A percentile compares a stretch with the other conserved stretches of the same genome.
Conservation (phyloP, 345 rosid genomes). For the Psidium guajava region DNA sequence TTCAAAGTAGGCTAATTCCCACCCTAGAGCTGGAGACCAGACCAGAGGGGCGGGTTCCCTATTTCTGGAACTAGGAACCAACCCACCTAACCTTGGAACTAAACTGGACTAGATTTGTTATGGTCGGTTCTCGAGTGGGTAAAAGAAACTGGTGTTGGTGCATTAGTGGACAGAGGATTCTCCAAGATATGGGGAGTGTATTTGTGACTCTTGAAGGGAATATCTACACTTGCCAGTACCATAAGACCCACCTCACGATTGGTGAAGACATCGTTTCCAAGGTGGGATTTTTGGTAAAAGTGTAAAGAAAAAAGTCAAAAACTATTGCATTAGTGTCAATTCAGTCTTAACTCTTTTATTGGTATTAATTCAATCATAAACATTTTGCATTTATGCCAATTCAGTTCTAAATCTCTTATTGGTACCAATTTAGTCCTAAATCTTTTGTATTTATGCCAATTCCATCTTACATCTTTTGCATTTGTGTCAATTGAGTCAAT, state of each 20-base stretch:
- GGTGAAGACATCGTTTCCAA: slow-evolving; percentile 68
- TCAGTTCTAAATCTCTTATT: too few species aligned
- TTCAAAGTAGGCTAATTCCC: too few species aligned
- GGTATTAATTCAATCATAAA: too few species aligned
- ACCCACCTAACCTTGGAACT: background rate
- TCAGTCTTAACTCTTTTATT: too few species aligned
- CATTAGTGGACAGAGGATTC: background rate
- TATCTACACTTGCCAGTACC: slow-evolving; percentile 85
- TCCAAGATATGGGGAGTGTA: slow-evolving; percentile 65
- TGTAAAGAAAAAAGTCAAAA: too few species aligned
- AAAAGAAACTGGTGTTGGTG: background rate
- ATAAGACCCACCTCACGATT: slow-evolving; percentile 77
- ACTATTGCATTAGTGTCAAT: too few species aligned
- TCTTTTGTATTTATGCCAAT: too few species aligned
- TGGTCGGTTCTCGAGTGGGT: rapidly evolving
- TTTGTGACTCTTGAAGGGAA: slow-evolving; percentile 78
- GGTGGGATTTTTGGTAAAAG: slow-evolving; percentile 24
- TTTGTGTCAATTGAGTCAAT: too few species aligned
- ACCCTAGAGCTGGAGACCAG: too few species aligned
- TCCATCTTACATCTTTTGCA: too few species aligned
- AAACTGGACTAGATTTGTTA: rapidly evolving
- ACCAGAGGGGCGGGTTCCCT: background rate
- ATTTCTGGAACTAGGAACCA: background rate
- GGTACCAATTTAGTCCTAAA: too few species aligned
- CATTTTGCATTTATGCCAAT: too few species aligned